These are phyloP conservation scores for Arabidopsis arenosa DNA, from an alignment of 345 rosid species.

Conservation along the genomic window DNA sequence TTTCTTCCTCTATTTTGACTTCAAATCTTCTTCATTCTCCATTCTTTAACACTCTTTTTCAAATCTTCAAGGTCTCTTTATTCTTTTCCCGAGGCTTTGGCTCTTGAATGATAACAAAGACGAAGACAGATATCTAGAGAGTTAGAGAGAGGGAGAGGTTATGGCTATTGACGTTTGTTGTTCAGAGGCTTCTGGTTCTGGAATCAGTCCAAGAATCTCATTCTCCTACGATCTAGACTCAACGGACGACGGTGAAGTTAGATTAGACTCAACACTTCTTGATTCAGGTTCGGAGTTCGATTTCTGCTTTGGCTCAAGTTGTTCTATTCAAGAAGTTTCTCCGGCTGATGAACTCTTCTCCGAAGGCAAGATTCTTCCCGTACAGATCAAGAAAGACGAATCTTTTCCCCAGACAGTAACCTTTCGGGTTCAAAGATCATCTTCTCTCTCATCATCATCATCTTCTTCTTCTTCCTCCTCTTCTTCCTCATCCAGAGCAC, in stretches of 20 bases:
- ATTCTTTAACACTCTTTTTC: conserved; percentile 35
- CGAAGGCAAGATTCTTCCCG: conserved; percentile 80
- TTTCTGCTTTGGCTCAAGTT: conserved; percentile 62
- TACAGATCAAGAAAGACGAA: conserved; percentile 59
- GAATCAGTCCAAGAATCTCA: conserved; percentile 74
- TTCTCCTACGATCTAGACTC: conserved; percentile 70
- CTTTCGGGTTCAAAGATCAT: conserved; percentile 35
- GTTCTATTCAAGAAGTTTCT: conserved; percentile 58
- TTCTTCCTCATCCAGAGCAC: conserved; percentile 33
- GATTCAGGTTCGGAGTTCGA: conserved; percentile 64
- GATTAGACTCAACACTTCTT: conserved; percentile 60
- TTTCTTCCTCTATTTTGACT: conserved; percentile 38
- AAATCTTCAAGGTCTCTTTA: conserved; percentile 34
- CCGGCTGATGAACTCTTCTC: conserved; percentile 92
- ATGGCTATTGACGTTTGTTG: conserved; percentile 83
- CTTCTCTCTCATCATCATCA: conserved; percentile 34
- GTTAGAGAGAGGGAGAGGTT: background rate
- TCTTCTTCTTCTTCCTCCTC: conserved; percentile 33
- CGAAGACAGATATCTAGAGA: background rate
- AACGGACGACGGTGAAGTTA: conserved; percentile 43
- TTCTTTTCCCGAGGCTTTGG: conserved; percentile 42
- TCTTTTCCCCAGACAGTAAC: conserved; percentile 5
- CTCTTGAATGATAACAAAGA: conserved; percentile 7
- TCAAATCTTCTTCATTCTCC: conserved; percentile 25
- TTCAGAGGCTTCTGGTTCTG: conserved; percentile 66